Percentiles rank a stretch among this genome's conserved stretches.
Evolutionary conservation across 2,329 filamentous ascomycete genomes (phyloP).

Genomic region (Colletotrichum sp.): DNA sequence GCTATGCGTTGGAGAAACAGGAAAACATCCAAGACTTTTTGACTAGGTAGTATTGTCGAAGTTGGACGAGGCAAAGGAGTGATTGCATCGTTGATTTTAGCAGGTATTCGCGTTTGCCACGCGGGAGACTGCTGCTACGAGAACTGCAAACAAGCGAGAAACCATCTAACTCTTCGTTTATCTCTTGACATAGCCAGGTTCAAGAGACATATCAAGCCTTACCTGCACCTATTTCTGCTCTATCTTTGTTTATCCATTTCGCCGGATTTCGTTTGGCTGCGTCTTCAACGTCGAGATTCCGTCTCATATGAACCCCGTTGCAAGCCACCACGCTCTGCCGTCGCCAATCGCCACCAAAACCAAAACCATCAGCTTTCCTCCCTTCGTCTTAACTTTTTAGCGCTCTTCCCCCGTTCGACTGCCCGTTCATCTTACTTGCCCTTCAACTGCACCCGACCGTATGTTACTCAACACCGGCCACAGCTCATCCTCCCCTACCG

Average conservation of each 20-base stretch:
- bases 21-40: background rate
- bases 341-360: background rate
- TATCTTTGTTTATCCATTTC: accelerated
- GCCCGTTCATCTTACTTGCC: background rate
- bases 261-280: background rate
- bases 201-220: background rate
- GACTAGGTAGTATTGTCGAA: accelerated
- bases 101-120: background rate
- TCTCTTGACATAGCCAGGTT: accelerated
- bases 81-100: background rate
- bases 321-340: background rate
- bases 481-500: background rate
- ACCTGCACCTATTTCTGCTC: accelerated
- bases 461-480: background rate
- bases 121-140: background rate
- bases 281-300: background rate
- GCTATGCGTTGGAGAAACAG: background rate
- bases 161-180: background rate
- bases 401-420: background rate
- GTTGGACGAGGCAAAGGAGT: background rate
- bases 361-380: background rate
- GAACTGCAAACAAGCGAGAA: background rate
- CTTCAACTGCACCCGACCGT: background rate
- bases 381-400: background rate
- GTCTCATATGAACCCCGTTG: background rate